These are phyloP conservation scores for Isatis lusitanica DNA, from an alignment of 441 rosid species.

Conservation along the genomic window DNA sequence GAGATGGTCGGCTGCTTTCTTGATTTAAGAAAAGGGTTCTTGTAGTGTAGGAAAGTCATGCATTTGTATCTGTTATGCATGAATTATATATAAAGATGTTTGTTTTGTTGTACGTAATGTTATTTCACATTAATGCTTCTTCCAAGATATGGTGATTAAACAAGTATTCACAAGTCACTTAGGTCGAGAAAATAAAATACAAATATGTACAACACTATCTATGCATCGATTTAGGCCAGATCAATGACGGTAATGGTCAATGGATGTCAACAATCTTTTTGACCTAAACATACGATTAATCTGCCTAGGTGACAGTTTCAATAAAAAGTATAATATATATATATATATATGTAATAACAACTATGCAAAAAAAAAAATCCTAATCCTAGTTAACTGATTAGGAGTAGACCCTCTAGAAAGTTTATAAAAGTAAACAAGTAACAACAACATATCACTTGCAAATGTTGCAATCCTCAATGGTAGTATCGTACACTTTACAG, in stretches of 20 bases:
- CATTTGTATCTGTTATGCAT: slow-evolving; percentile 6
- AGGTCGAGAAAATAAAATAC: not conserved
- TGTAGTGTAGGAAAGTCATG: slow-evolving; percentile 28
- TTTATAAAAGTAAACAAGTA: too few relatives aligned
- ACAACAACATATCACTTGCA: too few relatives aligned
- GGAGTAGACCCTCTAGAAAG: too few relatives aligned
- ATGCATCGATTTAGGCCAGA: not conserved
- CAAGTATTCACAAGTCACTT: not conserved
- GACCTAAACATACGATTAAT: too few relatives aligned
- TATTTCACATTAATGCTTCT: not conserved
- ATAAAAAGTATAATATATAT: too few relatives aligned
- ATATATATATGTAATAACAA: too few relatives aligned
- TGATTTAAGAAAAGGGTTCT: slow-evolving; percentile 3
- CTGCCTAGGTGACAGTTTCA: too few relatives aligned
- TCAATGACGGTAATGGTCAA: not conserved
- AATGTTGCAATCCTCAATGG: too few relatives aligned
- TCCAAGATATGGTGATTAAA: not conserved
- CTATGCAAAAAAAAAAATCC: too few relatives aligned
- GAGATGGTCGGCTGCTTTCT: not conserved
- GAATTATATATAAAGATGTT: not conserved
- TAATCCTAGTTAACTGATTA: too few relatives aligned
- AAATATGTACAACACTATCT: not conserved
- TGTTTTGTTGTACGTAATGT: not conserved
- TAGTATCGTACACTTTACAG: too few relatives aligned
- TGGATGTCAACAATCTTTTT: not conserved